These are phyloP conservation scores for Wickerhamomyces sp. DNA, from an alignment of 1,139 yeast genomes.

Conservation along the genomic window DNA sequence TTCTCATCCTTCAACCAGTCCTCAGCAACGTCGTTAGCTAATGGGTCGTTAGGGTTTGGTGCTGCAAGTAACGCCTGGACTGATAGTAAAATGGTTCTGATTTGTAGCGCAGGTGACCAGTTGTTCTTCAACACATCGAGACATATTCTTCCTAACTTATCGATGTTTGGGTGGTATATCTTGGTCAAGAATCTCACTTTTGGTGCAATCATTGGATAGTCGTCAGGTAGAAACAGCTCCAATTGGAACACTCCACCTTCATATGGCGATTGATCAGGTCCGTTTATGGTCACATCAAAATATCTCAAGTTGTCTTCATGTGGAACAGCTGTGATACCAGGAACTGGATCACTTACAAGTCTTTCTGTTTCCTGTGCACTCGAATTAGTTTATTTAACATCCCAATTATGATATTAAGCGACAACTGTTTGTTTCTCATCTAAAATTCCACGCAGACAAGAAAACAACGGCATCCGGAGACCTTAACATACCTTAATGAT, in stretches of 20 bases:
- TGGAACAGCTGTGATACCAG: conserved; percentile 91
- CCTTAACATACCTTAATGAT: conserved; percentile 60
- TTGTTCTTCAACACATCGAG: conserved; percentile 86
- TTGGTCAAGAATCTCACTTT: conserved; percentile 88
- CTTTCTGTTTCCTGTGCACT: conserved; percentile 93
- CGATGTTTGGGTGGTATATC: conserved; percentile 95
- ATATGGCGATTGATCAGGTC: conserved; percentile 84
- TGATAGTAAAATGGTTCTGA: conserved; percentile 86
- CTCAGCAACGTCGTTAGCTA: conserved; percentile 96
- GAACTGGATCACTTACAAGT: conserved; percentile 89
- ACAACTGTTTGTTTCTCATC: too few relatives aligned
- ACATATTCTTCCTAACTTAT: conserved; percentile 91
- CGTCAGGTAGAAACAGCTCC: conserved; percentile 81
- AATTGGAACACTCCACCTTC: conserved; percentile 73
- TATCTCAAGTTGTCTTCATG: conserved; percentile 91
- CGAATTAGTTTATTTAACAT: too few relatives aligned
- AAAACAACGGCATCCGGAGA: background rate
- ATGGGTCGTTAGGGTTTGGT: conserved; percentile 97
- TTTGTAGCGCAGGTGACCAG: conserved; percentile 99
- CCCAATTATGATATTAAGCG: too few relatives aligned
- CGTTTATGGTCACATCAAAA: conserved; percentile 84
- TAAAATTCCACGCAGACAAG: background rate
- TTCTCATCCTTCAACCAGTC: conserved; percentile 89
- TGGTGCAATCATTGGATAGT: conserved; percentile 92
- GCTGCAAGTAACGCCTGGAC: conserved; percentile 93